Base-by-base conservation (phyloP, 805 yeast species). In the Candida maltosa region DNA sequence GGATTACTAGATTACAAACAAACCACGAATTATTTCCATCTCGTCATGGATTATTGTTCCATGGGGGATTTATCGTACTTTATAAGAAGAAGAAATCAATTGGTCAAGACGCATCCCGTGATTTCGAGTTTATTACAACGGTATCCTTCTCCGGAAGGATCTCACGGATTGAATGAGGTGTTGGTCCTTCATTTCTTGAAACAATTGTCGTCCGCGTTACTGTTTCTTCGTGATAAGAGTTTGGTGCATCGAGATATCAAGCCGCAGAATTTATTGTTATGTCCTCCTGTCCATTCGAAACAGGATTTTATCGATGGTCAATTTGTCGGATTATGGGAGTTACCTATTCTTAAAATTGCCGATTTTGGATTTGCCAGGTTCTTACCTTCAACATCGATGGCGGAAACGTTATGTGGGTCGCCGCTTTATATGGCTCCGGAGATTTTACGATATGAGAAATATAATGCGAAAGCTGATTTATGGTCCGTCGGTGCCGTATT, bases 401-500 rank as follows among this genome's bases (percentile, higher is more conserved):
- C 97, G 1, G 98, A 93, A 56, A 93, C 98, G 2, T 68, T 93
- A 46, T 93, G 98, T 70, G 98, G 98, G 1, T 87, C 96, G 8
- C 98, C 98, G 3, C 72, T 93, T 29, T 93, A 93, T 61, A 93
- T 93, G 98, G 98, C 98, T 0, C 98, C 98, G 0, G 98, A 93
- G 62, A 93, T 93, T 31, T 67, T 93, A 48, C 73, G 95, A 44
- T 89, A 87, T 53, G 97, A 93, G 56, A 93, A 88, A 60, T 93
- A 93, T 63, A 88, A 89, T 48, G 98, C 97, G 4, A 89, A 88
- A 56, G 97, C 97, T 0, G 98, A 93, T 56, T 62, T 93, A 44
- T 93, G 98, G 98, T 88, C 97, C 5, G 96, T 91, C 4, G 98
- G 98, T 3, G 94, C 97, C 1, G 97, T 93, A 1, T 65, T 89